Evolutionary conservation across 108 stramenopile genomes (phyloP).

Genomic region (Cyclotella sp.): DNA sequence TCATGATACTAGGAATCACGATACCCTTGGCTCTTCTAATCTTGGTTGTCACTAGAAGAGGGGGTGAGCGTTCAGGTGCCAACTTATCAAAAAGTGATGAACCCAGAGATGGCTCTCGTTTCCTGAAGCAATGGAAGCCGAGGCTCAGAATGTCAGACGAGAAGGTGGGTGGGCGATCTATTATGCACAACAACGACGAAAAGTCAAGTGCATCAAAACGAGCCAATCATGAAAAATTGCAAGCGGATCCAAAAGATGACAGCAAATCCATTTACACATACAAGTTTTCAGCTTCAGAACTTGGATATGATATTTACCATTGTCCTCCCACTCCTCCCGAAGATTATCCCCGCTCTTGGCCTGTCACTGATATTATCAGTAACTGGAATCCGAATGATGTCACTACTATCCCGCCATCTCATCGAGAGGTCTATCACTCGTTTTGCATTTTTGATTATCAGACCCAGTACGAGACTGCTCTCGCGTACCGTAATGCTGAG

Average conservation of each 20-base stretch:
- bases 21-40: background rate
- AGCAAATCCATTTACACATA: constrained; percentile 23
- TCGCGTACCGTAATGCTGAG: constrained; percentile 70
- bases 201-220: background rate
- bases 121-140: constrained; percentile 4
- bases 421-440: constrained; percentile 65
- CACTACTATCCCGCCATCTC: constrained; percentile 42
- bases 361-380: constrained; percentile 55
- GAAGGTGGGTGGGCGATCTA: background rate
- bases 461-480: constrained; percentile 50
- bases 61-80: background rate
- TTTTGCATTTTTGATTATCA: constrained; percentile 78
- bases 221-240: background rate
- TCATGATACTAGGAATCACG: background rate
- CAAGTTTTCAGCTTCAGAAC: constrained; percentile 28
- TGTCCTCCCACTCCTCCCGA: constrained; percentile 62
- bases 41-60: background rate
- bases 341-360: constrained; percentile 70
- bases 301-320: constrained; percentile 64
- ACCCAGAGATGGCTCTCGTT: background rate
- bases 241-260: constrained; percentile 9
- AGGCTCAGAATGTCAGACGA: background rate
- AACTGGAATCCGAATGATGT: constrained; percentile 76
- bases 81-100: background rate
- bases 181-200: constrained; percentile 16